These are phyloP conservation scores for Pyrrhoderma lamaoense DNA, from an alignment of 1,284 basidiomycete genomes.

Conservation along the genomic window DNA sequence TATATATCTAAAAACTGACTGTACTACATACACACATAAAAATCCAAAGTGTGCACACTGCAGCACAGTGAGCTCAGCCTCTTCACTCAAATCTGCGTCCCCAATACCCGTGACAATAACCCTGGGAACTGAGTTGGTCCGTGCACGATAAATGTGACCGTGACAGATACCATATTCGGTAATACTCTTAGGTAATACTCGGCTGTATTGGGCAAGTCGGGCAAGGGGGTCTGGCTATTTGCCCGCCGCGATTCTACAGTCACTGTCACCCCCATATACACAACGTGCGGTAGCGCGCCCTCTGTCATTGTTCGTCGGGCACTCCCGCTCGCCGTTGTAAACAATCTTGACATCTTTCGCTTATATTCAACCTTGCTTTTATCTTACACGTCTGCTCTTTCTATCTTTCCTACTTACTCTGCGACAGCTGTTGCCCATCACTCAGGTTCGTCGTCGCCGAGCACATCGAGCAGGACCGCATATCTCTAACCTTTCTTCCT, in stretches of 20 bases:
- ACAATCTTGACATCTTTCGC: neutral
- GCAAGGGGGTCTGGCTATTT: too few relatives aligned
- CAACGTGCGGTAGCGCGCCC: constrained; percentile 3
- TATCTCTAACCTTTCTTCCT: constrained; percentile 1
- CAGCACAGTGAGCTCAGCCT: too few relatives aligned
- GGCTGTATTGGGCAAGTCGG: neutral
- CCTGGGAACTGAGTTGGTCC: constrained; percentile 10
- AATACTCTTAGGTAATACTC: constrained; percentile 1
- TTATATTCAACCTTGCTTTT: neutral
- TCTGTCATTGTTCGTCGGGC: constrained; percentile 6
- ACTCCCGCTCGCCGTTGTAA: constrained; percentile 4
- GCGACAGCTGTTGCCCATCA: constrained; percentile 20
- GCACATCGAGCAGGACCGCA: constrained; percentile 19
- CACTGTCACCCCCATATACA: constrained; percentile 2
- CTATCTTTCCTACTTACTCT: constrained; percentile 19
- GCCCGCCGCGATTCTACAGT: neutral
- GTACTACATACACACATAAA: too few relatives aligned
- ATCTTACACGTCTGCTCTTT: constrained; percentile 20
- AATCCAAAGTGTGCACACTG: too few relatives aligned
- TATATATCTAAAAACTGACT: too few relatives aligned
- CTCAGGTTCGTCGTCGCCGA: constrained; percentile 22
- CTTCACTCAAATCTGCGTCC: too few relatives aligned
- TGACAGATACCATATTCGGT: neutral
- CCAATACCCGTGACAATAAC: too few relatives aligned
- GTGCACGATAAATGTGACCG: constrained; percentile 6